Evolutionary conservation across 495 filamentous ascomycete species (phyloP).

Genomic region (Diplogelasinospora grovesii): DNA sequence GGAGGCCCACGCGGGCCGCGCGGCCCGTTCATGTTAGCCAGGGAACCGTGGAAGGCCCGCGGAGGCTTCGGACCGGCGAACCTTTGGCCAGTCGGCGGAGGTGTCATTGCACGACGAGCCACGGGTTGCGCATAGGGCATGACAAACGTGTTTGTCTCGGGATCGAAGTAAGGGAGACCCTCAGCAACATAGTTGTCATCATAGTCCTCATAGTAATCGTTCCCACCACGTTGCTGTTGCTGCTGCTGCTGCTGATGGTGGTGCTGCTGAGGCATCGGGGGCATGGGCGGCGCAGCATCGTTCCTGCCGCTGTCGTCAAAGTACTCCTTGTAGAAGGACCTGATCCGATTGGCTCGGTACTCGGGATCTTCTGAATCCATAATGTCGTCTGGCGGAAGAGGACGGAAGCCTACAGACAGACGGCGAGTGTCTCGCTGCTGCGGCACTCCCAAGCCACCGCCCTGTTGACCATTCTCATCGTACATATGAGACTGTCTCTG

Average conservation of each 20-base stretch:
- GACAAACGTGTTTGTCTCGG: slow-evolving; percentile 64
- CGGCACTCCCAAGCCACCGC: slow-evolving; percentile 47
- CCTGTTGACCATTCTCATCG: slow-evolving; percentile 21
- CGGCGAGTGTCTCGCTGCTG: slow-evolving; percentile 63
- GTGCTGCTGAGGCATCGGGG: slow-evolving; percentile 31
- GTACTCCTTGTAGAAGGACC: slow-evolving; percentile 99
- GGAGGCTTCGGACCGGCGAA: slow-evolving; percentile 45
- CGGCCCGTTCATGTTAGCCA: slow-evolving; percentile 25
- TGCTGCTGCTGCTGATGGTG: slow-evolving; percentile 13
- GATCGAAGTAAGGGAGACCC: slow-evolving; percentile 65
- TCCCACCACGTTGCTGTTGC: slow-evolving; percentile 24
- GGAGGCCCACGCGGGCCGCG: slow-evolving; percentile 30
- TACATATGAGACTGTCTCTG: slow-evolving; percentile 31
- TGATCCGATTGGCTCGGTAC: slow-evolving; percentile 88
- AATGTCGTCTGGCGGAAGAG: slow-evolving; percentile 72
- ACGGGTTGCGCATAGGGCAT: slow-evolving; percentile 77
- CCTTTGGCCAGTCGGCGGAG: slow-evolving; percentile 73
- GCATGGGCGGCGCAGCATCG: slow-evolving; percentile 33
- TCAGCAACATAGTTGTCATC: slow-evolving; percentile 49
- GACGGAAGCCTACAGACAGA: slow-evolving; percentile 84
- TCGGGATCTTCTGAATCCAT: slow-evolving; percentile 77
- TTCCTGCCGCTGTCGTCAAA: slow-evolving; percentile 77
- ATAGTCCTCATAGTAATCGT: slow-evolving; percentile 12
- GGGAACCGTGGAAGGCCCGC: slow-evolving; percentile 28
- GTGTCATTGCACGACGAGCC: slow-evolving; percentile 91